Percentiles rank a stretch among this genome's conserved stretches.
phyloP scores from a whole-genome alignment of 345 rosid species.

The Microcos paniculata region DNA sequence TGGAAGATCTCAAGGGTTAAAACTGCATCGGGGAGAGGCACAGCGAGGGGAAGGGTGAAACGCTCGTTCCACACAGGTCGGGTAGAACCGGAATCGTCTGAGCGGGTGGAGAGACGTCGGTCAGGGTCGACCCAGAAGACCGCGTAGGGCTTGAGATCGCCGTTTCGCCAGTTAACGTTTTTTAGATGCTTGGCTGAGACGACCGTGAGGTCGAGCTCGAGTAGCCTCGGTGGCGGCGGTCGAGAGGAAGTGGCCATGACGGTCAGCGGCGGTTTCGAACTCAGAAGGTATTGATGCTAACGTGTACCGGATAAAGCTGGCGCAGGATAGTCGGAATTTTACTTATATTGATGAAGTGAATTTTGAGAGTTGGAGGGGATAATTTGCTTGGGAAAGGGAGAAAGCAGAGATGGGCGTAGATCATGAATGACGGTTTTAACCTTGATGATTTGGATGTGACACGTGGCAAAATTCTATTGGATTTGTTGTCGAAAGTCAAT shows the following conservation, averaged over 20 bases:
- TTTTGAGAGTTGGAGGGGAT: background rate
- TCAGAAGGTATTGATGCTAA: background rate
- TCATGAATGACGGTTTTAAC: background rate
- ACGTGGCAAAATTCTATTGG: background rate
- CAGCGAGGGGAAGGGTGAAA: constrained; percentile 33
- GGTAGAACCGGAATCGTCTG: constrained; percentile 40
- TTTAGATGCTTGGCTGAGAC: constrained; percentile 61
- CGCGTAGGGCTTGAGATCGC: constrained; percentile 50
- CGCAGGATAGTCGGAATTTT: background rate
- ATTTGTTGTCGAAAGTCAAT: background rate
- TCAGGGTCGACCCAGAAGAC: constrained; percentile 50
- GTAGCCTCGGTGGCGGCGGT: constrained; percentile 21
- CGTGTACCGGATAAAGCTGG: background rate
- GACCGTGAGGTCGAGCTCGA: constrained; percentile 50
- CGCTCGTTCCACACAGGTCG: constrained; percentile 50
- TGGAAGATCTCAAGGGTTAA: constrained; percentile 59
- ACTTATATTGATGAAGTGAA: background rate
- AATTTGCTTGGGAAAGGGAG: background rate
- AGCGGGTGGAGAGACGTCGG: constrained; percentile 38
- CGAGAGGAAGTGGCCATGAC: constrained; percentile 34
- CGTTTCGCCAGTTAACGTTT: constrained; percentile 60
- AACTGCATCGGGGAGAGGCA: constrained; percentile 24
- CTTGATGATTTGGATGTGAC: background rate
- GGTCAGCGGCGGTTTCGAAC: background rate
- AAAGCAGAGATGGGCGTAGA: background rate